Evolutionary conservation across 2,329 filamentous ascomycete genomes (phyloP).

Genomic region (Shiraia sp.): DNA sequence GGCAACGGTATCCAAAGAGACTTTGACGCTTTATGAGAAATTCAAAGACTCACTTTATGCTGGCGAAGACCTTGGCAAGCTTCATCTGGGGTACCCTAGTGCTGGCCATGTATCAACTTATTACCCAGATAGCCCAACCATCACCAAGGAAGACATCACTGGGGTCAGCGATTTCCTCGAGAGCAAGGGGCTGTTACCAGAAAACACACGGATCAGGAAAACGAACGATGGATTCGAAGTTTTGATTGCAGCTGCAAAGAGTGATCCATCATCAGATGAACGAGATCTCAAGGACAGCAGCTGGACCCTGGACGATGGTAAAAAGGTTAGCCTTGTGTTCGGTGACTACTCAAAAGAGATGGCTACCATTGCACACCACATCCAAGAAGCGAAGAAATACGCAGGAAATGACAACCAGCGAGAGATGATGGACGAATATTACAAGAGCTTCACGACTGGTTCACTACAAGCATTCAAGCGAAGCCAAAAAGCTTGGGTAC

Average conservation of each 20-base stretch:
- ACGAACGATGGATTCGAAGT: constrained; percentile 51
- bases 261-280: constrained; percentile 43
- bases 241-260: constrained; percentile 53
- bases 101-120: constrained; percentile 55
- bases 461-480: constrained; percentile 56
- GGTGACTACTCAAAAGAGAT: constrained; percentile 54
- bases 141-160: constrained; percentile 54
- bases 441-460: constrained; percentile 55
- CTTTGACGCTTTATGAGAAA: constrained; percentile 46
- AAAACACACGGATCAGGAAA: constrained; percentile 56
- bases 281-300: constrained; percentile 50
- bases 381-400: constrained; percentile 53
- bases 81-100: constrained; percentile 56
- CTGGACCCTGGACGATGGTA: constrained; percentile 52
- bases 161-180: constrained; percentile 53
- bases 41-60: constrained; percentile 53
- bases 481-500: constrained; percentile 58
- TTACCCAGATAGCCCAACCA: constrained; percentile 54
- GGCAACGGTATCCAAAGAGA: constrained; percentile 45
- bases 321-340: constrained; percentile 51
- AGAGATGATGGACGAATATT: constrained; percentile 52
- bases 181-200: constrained; percentile 50
- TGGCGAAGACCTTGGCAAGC: constrained; percentile 44
- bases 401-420: constrained; percentile 51
- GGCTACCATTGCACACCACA: constrained; percentile 50